These are phyloP conservation scores for Prunus mira DNA, from an alignment of 306 rosid species.

Conservation along the genomic window DNA sequence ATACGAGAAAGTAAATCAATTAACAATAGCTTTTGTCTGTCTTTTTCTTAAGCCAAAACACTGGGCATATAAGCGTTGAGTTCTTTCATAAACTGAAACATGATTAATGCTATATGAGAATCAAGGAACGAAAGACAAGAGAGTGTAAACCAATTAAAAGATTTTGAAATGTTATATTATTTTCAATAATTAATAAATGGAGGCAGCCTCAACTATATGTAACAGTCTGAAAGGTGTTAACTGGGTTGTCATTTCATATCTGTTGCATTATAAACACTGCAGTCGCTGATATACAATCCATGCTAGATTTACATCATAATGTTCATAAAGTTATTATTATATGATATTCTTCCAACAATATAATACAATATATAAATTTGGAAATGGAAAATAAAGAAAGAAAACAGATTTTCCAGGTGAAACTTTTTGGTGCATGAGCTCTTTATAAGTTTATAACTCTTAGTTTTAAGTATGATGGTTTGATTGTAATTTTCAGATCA, in stretches of 20 bases:
- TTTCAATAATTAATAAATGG: too few relatives aligned
- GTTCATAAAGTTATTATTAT: neutral
- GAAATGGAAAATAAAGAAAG: neutral
- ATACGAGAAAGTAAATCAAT: too few relatives aligned
- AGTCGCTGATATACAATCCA: neutral
- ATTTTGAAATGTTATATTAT: too few relatives aligned
- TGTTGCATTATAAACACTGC: neutral
- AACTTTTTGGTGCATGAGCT: neutral
- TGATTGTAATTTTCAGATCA: constrained; percentile 45
- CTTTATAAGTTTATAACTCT: neutral
- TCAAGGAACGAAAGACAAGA: too few relatives aligned
- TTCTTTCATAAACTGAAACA: too few relatives aligned
- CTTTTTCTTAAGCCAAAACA: too few relatives aligned
- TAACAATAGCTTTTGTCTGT: too few relatives aligned
- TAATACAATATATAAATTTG: neutral
- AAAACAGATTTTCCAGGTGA: neutral
- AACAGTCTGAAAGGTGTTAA: neutral
- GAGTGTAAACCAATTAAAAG: too few relatives aligned
- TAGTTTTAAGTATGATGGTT: neutral
- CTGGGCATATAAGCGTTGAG: too few relatives aligned
- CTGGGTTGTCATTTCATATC: neutral
- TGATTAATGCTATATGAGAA: too few relatives aligned
- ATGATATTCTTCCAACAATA: neutral
- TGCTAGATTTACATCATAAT: neutral
- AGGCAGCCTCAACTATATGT: too few relatives aligned